These are phyloP conservation scores for Rosa multiflora DNA, from an alignment of 306 rosid genomes.

Conservation along the genomic window DNA sequence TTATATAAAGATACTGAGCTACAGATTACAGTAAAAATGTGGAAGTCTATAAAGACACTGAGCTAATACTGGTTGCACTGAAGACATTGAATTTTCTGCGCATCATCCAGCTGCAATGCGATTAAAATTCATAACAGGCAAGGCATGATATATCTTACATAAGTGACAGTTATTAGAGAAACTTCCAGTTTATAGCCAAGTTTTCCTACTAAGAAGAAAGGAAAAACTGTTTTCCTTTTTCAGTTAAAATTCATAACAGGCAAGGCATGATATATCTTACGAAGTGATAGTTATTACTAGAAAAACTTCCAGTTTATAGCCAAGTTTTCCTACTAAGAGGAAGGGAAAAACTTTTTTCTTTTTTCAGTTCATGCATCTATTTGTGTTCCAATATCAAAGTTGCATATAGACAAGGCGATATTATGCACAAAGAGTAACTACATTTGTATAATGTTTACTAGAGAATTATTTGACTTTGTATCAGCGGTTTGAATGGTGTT, in stretches of 20 bases:
- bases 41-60: not conserved
- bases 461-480: not conserved
- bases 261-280: not conserved
- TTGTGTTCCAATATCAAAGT: not conserved
- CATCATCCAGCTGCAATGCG: not conserved
- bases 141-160: not conserved
- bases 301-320: not conserved
- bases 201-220: not conserved
- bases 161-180: not conserved
- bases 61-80: not conserved
- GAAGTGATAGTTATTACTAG: not conserved
- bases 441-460: not conserved
- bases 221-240: not conserved
- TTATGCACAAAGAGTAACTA: not conserved
- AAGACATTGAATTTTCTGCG: not conserved
- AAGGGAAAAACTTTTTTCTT: not conserved
- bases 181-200: not conserved
- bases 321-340: not conserved
- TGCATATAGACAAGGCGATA: not conserved
- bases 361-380: not conserved
- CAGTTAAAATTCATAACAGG: not conserved
- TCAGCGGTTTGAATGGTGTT: not conserved
- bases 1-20: slow-evolving; percentile 13
- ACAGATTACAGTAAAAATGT: not conserved
- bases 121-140: not conserved